Evolutionary conservation across 2,329 filamentous ascomycete genomes (phyloP).

Genomic region (Aspergillus sp.): DNA sequence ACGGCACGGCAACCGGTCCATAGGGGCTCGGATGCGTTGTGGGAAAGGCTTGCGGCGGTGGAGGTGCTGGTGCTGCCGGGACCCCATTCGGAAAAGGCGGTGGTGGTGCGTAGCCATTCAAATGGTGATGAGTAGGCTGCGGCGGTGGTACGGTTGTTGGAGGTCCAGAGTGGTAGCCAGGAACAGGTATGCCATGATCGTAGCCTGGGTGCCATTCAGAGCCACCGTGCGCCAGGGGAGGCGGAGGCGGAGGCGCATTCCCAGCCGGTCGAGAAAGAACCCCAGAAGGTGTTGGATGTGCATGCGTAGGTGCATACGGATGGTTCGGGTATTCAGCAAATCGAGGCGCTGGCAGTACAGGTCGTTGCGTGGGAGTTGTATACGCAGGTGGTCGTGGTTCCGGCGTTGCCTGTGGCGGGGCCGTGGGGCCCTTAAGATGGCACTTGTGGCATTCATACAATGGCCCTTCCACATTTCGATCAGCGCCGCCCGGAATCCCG

Average conservation of each 20-base stretch:
- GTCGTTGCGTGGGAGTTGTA: slow-evolving; percentile 21
- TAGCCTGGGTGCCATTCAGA: not conserved
- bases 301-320: slow-evolving; percentile 21
- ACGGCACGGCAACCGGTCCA: slow-evolving; percentile 26
- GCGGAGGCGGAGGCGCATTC: slow-evolving; percentile 20
- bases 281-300: slow-evolving; percentile 17
- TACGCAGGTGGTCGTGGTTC: slow-evolving; percentile 30
- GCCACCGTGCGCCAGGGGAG: slow-evolving; percentile 26
- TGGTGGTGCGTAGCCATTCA: slow-evolving; percentile 41
- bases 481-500: slow-evolving; percentile 5
- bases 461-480: slow-evolving; percentile 18
- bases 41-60: slow-evolving; percentile 20
- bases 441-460: slow-evolving; percentile 72
- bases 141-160: slow-evolving; percentile 23
- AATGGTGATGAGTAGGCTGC: slow-evolving; percentile 43
- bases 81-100: slow-evolving; percentile 26
- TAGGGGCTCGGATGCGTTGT: slow-evolving; percentile 31
- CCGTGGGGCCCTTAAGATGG: slow-evolving; percentile 39
- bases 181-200: slow-evolving; percentile 25
- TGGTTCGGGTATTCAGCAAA: slow-evolving; percentile 23
- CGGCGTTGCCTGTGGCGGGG: slow-evolving; percentile 18
- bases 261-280: slow-evolving; percentile 24
- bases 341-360: slow-evolving; percentile 27
- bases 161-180: slow-evolving; percentile 15
- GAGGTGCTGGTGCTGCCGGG: slow-evolving; percentile 20